Percentiles rank a stretch among this genome's conserved stretches.
Conservation (phyloP, 2,329 filamentous ascomycete species). For the Aspergillus sp. region DNA sequence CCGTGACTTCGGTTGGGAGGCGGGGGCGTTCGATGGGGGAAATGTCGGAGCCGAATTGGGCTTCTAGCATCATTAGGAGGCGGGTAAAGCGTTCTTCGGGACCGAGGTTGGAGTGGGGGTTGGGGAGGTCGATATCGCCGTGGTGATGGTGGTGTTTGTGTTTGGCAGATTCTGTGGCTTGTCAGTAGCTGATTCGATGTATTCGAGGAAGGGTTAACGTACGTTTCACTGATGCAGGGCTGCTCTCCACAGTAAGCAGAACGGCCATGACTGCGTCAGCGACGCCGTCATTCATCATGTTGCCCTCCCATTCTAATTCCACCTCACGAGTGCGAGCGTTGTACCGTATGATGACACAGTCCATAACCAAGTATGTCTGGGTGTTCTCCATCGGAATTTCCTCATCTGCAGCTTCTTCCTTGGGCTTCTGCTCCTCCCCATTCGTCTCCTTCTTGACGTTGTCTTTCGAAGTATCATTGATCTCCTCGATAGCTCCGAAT, state of each 20-base stretch:
- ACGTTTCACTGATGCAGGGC: constrained; percentile 90
- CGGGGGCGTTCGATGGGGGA: constrained; percentile 64
- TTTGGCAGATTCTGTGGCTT: constrained; percentile 49
- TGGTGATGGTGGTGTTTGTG: constrained; percentile 50
- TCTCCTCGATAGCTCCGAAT: constrained; percentile 72
- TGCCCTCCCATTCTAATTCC: constrained; percentile 94
- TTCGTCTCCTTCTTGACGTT: constrained; percentile 19
- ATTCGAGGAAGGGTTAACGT: constrained; percentile 30
- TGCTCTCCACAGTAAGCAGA: constrained; percentile 84
- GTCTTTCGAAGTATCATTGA: constrained; percentile 20
- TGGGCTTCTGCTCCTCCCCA: constrained; percentile 33
- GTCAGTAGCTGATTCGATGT: constrained; percentile 9
- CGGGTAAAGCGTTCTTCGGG: constrained; percentile 73
- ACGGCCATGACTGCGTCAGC: constrained; percentile 96
- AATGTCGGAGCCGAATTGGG: constrained; percentile 87
- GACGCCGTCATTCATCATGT: constrained; percentile 94
- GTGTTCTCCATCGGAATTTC: constrained; percentile 33
- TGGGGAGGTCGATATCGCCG: constrained; percentile 45
- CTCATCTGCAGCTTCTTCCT: constrained; percentile 40
- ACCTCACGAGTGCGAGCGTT: constrained; percentile 65
- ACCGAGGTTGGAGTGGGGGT: constrained; percentile 66
- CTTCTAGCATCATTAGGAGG: constrained; percentile 92
- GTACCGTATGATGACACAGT: constrained; percentile 77
- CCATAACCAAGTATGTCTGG: constrained; percentile 67
- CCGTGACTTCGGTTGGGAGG: constrained; percentile 21